Evolutionary conservation across 2,329 filamentous ascomycete species (phyloP), one percentile per base, ranked within the genome.

Genomic region (Hyphodiscus sp.): DNA sequence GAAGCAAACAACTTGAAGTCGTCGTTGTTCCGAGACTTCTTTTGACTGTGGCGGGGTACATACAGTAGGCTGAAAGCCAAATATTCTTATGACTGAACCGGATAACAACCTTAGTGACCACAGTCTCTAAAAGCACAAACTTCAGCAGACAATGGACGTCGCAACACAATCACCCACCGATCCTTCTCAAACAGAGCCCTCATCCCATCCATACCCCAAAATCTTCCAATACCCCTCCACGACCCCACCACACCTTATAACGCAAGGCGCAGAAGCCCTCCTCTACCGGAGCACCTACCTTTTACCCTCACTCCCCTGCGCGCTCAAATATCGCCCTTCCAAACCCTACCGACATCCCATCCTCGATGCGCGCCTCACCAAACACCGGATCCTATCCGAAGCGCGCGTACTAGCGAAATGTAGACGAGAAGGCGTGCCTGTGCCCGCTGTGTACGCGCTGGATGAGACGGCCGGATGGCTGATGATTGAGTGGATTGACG

Each of bases 251-350:
- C 71, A 68, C 47, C 87, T 96, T 66, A 82, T 97, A 63, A 86
- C 89, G 53, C 94, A 97, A 78, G 94, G 94, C 73, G 94, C 94
- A 68, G 94, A 99, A 81, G 91, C 89, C 56, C 89, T 92, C 60
- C 82, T 99, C 67, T 97, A 95, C 81, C 86, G 84, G 70, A 92
- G 89, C 18, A 85, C 82, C 52, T 95, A 89, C 73, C 84, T 96
- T 51, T 69, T 79, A 1, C 80, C 87, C 41, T 69, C 76, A 53
- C 76, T 81, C 10, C 81, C 86, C 15, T 87, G 85, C 67, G 89
- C 92, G 0, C 82, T 97, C 58, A 99, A 99, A 74, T 85, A 95
- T 77, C 89, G 94, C 0, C 91, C 92, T 0, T 78, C 84, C 23
- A 99, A 99, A 74, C 82, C 88, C 23, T 99, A 95, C 80, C 83